Base-by-base conservation (phyloP, 805 yeast species). In the Candida qinlingensis region DNA sequence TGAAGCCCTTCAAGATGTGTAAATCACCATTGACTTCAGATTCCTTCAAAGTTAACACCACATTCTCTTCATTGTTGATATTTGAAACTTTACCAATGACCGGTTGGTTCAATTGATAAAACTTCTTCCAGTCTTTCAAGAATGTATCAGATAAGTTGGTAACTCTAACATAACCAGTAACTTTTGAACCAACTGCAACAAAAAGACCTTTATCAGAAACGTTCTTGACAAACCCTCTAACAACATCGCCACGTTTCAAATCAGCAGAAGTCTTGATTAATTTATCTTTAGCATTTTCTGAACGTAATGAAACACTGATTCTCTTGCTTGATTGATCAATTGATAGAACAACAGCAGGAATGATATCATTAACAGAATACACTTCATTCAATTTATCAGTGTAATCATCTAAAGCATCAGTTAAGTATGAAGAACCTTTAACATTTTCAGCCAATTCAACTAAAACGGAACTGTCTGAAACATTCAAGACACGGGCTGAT, bases 41-140 rank as follows among this genome's bases (percentile, higher is more conserved):
- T 55, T 83, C 87, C 67, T 87, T 90, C 66, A 92, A 70, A 1
- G 97, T 85, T 72, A 92, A 67, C 55, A 85, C 76, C 40, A 91
- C 75, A 58, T 83, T 78, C 10, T 81, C 79, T 52, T 81, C 85
- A 30, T 74, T 76, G 36, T 77, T 78, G 49, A 85, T 75, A 41
- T 79, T 73, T 8, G 84, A 64, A 44, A 92, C 79, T 62, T 85
- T 87, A 57, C 92, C 96, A 42, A 73, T 61, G 8, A 92, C 89
- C 11, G 77, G 70, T 68, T 91, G 95, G 64, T 85, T 81, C 29
- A 80, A 75, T 53, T 75, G 75, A 75, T 76, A 88, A 53, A 74
- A 77, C 54, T 81, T 81, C 71, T 87, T 87, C 98, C 98, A 92
- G 50, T 92, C 96, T 59, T 84, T 85, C 61, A 89, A 69, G 58